Evolutionary conservation across 352 stramenopile species (phyloP), one percentile per base, ranked within the genome.

Genomic region (Globisporangium abappressorium): DNA sequence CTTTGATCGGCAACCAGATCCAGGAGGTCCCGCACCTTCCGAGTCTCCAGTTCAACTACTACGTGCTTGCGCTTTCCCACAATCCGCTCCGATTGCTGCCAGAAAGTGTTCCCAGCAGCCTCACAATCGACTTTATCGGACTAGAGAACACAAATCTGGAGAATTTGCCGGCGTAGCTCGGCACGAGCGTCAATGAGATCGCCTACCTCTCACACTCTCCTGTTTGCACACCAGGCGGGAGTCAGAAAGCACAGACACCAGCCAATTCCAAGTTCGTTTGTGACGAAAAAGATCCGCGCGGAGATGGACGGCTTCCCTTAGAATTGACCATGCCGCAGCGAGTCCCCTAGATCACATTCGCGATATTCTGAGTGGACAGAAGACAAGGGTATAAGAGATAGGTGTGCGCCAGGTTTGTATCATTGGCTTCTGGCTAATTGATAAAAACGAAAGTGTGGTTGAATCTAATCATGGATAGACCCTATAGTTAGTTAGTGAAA

Each of bases 41-140:
- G 3, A 1, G 15, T 8, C 15, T 41, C 2, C 54, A 72, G 28
- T 43, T 24, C 5, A 62, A 54, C 15, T 73, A 75, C 26, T 68
- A 70, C 38, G 70, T 72, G 34, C 49, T 80, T 5, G 64, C 57
- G 8, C 63, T 80, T 57, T 68, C 73, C 24, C 70, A 70, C 65
- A 80, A 70, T 26, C 68, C 69, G 4, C 69, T 80, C 0, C 18
- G 26, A 5, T 38, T 61, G 18, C 57, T 80, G 7, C 66, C 71
- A 7, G 9, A 57, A 2, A 46, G 20, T 2, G 64, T 74, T 3
- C 57, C 59, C 33, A 57, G 69, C 14, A 24, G 22, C 4, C 20
- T 58, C 5, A 22, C 36, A 1, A 69, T 77, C 28, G 70, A 60
- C 26, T 76, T 76, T 33, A 30, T 80, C 5, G 53, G 41, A 20